Base-by-base conservation (phyloP, 768 basidiomycete genomes). In the Crepidotus variabilis region DNA sequence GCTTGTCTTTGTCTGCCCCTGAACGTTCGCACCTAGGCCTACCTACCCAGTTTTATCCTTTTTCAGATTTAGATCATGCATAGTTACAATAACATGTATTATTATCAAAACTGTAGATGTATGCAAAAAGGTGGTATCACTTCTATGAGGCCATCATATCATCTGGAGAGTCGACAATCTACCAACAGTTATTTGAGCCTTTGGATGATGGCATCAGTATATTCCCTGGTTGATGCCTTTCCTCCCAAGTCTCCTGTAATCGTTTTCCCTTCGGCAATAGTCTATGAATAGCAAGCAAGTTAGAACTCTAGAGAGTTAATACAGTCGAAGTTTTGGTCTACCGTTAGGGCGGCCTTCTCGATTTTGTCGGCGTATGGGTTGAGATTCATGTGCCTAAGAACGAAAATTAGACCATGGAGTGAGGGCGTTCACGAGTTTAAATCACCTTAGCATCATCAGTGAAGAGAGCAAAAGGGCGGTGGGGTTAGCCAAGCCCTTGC, bases 171-270 rank as follows among this genome's bases (percentile, higher is more conserved):
- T 28, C 28, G 28, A 28, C 28, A 28, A 43, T 43, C 13, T 43
- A 3, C 39, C 39, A 43, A 43, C 39, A 50, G 35, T 56, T 34
- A 56, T 39, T 56, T 56, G 3, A 96, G 75, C 76, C 85, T 94
- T 60, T 76, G 64, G 59, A 97, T 87, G 73, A 98, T 96, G 23
- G 93, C 89, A 53, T 83, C 69, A 43, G 95, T 95, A 76, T 92
- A 98, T 72, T 97, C 87, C 70, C 78, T 78, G 2, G 97, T 99
- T 33, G 86, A 84, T 14, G 95, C 84, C 71, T 90, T 94, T 43
- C 97, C 97, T 20, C 97, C 94, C 57, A 99, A 77, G 72, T 99
- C 97, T 28, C 96, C 92, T 7, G 97, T 99, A 71, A 98, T 95
- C 43, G 79, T 72, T 76, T 91, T 94, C 62, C 97, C 97, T 75